Percentiles rank a stretch among this genome's conserved stretches.
Evolutionary conservation across 305 asterid species (phyloP).

Genomic region (Fraxinus latifolia): DNA sequence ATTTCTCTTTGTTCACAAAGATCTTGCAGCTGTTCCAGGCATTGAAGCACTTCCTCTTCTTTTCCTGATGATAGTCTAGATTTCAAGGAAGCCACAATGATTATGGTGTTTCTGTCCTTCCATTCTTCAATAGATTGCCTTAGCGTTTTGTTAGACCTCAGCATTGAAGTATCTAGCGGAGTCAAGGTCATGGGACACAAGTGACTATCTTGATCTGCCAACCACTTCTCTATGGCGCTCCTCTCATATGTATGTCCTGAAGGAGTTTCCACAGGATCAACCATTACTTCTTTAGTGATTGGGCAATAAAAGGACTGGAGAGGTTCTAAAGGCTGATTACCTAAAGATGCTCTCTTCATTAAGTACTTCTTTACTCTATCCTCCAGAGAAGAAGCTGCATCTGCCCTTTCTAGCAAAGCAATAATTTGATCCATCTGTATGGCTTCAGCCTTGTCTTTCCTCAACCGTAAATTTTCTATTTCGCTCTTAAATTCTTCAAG

Average conservation of each 20-base stretch:
- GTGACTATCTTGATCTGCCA: conserved; percentile 35
- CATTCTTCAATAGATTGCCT: conserved; percentile 76
- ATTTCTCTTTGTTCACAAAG: conserved; percentile 59
- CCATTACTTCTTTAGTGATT: conserved; percentile 57
- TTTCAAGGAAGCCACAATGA: conserved; percentile 46
- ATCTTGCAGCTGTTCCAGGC: conserved; percentile 43
- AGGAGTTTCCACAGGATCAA: conserved; percentile 68
- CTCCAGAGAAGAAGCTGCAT: conserved; percentile 44
- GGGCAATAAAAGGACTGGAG: conserved; percentile 59
- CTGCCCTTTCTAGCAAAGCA: conserved; percentile 57
- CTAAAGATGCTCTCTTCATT: conserved; percentile 47
- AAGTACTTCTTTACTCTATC: conserved; percentile 54
- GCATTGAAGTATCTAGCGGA: conserved; percentile 43
- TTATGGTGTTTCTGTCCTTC: conserved; percentile 69
- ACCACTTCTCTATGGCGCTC: conserved; percentile 60
- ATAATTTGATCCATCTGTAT: conserved; percentile 72
- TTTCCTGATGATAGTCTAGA: conserved; percentile 36
- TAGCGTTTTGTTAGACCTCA: conserved; percentile 63
- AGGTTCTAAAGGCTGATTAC: conserved; percentile 52
- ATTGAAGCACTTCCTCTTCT: conserved; percentile 44
- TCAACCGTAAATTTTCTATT: conserved; percentile 44
- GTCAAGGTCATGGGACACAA: conserved; percentile 50
- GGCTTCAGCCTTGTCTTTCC: conserved; percentile 62
- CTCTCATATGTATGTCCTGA: conserved; percentile 63
- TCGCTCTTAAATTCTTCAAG: conserved; percentile 52